Base-by-base conservation (phyloP, 1,139 yeast species). In the Blastobotrys ciferrii region DNA sequence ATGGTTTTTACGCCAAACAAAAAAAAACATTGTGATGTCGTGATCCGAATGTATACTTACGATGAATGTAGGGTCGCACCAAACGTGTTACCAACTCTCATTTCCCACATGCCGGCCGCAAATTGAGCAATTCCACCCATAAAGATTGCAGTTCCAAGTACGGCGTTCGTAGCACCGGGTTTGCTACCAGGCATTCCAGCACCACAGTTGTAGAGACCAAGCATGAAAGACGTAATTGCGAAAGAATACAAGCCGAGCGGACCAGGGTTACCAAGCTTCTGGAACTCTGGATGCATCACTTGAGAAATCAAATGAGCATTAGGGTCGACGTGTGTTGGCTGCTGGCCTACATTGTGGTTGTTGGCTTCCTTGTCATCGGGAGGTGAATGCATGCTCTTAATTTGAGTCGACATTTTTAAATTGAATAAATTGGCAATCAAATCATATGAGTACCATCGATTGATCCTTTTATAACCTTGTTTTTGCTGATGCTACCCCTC, bases 241-340 rank as follows among this genome's bases (percentile, higher is more conserved):
- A 88, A 87, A 3, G 87, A 94, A 44, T 80, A 76, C 53, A 88
- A 73, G n/a, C 96, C 96, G 49, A 88, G 72, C 1, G 96, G 96
- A 44, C 92, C 87, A 33, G 96, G 95, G 66, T 87, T 87, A 51
- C 84, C 95, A 64, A 87, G 81, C 64, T 82, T 76, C 20, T 42
- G 25, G 25, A 31, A 42, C 13, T 36, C 25, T 5, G 40, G 40
- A 9, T 36, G 18, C 19, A 23, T 19, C 11, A 36, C 40, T 15
- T 36, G 40, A 3, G 40, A 36, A 36, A 36, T 23, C n/a, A 36
- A 15, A 28, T 36, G 40, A 7, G 40, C 12, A 13, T 36, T 36
- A 6, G 28, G 28, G 28, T 23, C 28, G 9, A 23, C 28, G 9
- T 6, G 9, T 6, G 5, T 5, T 23, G 28, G 9, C 5, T 5